Evolutionary conservation across 2,329 filamentous ascomycete species (phyloP), one percentile per base, ranked within the genome.

Genomic region (Paecilomyces formosus): DNA sequence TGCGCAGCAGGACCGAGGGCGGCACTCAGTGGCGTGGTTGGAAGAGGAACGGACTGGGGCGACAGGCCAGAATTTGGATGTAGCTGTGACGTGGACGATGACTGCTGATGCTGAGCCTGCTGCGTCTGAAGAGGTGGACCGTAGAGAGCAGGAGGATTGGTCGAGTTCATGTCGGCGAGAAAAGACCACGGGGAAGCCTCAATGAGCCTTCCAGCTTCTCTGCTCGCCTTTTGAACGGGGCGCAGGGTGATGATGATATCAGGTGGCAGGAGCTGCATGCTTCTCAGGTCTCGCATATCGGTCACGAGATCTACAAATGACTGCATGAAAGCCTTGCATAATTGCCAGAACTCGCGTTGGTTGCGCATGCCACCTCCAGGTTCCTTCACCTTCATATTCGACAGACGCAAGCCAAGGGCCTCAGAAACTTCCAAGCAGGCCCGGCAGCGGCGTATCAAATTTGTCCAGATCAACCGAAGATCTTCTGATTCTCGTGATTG

Each of bases 1-100:
- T 96, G 92, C 57, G 92, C 90, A 21, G 92, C 92, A 5, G 92
- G 91, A 0, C 92, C 93, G 4, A 97, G 80, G 1, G 92, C 92
- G 15, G 92, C 92, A 66, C 90, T 94, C 61, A 96, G 83, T 7
- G 93, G 92, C 1, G 92, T 97, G 67, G 94, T 91, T 8, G 92
- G 92, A 39, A 92, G 76, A 11, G 83, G 79, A 9, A 82, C 77
- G 22, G 81, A 79, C 53, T 82, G 82, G 12, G 78, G 81, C 26
- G 74, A 72, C 59, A 70, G 61, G 59, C 62, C 51, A 58, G 57
- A 58, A 60, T 67, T 30, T 64, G 54, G 35, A 63, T 66, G 55
- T 59, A 60, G 26, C 55, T 57, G 35, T 63, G 61, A 51, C 58
- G 68, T 62, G 2, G 71, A 72, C n/a, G 65, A 64, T 9, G 70